A percentile compares a stretch with the other conserved stretches of the same genome.
phyloP scores from a whole-genome alignment of 1,284 basidiomycete species.

The Farysia itapuensis region DNA sequence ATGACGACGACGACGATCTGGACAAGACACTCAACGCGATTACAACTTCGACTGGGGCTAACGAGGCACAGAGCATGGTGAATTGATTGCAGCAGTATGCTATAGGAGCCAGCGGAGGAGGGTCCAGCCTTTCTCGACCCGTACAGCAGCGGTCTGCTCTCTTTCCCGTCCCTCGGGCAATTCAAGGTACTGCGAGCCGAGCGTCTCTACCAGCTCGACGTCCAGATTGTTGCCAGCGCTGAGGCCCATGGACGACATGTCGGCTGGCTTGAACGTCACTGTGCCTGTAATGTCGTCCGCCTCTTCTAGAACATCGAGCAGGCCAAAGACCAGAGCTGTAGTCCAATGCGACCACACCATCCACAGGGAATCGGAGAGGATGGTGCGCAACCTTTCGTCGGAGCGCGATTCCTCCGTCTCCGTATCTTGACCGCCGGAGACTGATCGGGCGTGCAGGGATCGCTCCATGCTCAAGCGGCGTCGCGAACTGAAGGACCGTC shows the following conservation, averaged over 20 bases:
- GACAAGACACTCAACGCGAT: too few relatives aligned
- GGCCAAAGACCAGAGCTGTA: slow-evolving; percentile 21
- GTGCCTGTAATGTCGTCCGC: neutral
- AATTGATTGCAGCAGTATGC: neutral
- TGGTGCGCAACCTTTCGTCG: slow-evolving; percentile 7
- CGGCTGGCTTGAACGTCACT: slow-evolving; percentile 10
- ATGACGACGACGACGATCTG: slow-evolving; percentile 14
- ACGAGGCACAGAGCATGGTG: too few relatives aligned
- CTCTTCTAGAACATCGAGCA: slow-evolving; percentile 21
- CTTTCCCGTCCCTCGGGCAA: slow-evolving; percentile 1
- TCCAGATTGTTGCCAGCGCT: slow-evolving; percentile 31
- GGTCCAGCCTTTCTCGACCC: slow-evolving; percentile 21
- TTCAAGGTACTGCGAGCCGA: slow-evolving; percentile 8
- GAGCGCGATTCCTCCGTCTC: slow-evolving; percentile 1
- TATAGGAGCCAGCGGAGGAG: slow-evolving; percentile 26
- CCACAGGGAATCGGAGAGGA: slow-evolving; percentile 33
- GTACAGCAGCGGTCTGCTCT: neutral
- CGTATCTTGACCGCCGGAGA: slow-evolving; percentile 2
- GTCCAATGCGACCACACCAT: slow-evolving; percentile 41
- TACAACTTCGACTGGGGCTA: too few relatives aligned
- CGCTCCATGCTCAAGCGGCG: slow-evolving; percentile 17
- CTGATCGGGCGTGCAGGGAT: slow-evolving; percentile 18
- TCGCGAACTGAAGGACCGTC: slow-evolving; percentile 9
- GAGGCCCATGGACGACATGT: slow-evolving; percentile 33
- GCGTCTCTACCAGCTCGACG: slow-evolving; percentile 21